Evolutionary conservation across 192 early-diverging fungal species (phyloP).

Genomic region (Podila minutissima): DNA sequence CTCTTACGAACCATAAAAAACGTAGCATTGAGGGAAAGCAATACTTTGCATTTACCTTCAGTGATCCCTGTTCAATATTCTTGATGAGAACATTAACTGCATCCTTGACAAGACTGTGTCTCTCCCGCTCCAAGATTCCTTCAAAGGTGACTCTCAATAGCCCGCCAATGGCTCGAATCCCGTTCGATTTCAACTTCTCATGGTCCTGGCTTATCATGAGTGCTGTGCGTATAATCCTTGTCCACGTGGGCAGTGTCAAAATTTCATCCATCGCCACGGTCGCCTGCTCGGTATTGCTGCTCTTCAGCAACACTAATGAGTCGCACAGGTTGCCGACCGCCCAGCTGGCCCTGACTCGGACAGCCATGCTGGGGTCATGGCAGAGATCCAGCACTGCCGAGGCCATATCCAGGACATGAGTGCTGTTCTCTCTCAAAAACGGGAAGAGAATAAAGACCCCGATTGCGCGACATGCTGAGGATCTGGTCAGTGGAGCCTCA

Average conservation of each 20-base stretch:
- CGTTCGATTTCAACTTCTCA: conserved; percentile 81
- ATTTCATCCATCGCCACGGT: conserved; percentile 44
- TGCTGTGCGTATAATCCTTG: conserved; percentile 55
- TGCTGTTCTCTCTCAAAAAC: conserved; percentile 64
- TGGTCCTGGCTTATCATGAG: conserved; percentile 69
- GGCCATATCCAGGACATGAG: conserved; percentile 67
- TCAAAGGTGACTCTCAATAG: conserved; percentile 63
- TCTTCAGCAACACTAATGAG: conserved; percentile 58
- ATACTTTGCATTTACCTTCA: conserved; percentile 62
- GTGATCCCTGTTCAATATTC: conserved; percentile 68
- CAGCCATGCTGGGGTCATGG: conserved; percentile 63
- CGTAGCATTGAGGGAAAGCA: background rate
- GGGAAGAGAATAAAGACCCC: conserved; percentile 72
- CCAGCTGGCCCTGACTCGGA: conserved; percentile 79
- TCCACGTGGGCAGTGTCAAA: conserved; percentile 54
- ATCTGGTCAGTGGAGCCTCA: conserved; percentile 64
- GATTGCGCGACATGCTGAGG: conserved; percentile 69
- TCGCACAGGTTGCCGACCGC: conserved; percentile 81
- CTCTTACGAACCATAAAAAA: background rate
- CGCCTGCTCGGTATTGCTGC: background rate
- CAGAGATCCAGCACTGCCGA: conserved; percentile 57
- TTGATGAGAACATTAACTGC: conserved; percentile 60
- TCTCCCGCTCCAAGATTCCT: conserved; percentile 55
- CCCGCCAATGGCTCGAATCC: conserved; percentile 76
- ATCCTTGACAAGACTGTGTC: conserved; percentile 56